Evolutionary conservation across 2,329 filamentous ascomycete genomes (phyloP).

Genomic region (Ceratocystis eucalypticola): DNA sequence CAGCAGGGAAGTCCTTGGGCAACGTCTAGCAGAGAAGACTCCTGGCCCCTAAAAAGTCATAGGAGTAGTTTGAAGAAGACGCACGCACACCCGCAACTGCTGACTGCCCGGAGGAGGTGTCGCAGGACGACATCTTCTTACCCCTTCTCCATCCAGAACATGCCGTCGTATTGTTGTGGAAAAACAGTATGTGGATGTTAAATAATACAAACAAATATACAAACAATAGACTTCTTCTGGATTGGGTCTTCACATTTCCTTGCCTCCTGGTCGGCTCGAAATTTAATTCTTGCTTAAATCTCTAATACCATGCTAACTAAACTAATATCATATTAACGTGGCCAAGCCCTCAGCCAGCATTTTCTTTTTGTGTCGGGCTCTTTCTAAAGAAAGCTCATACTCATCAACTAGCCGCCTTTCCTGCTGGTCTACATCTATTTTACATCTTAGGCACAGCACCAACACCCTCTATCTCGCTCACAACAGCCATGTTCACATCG

Average conservation of each 20-base stretch:
- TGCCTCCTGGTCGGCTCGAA: not conserved
- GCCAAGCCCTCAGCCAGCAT: not conserved
- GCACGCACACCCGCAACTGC: not conserved
- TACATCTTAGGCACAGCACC: constrained; percentile 33
- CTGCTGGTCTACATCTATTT: constrained; percentile 1
- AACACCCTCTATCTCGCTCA: constrained; percentile 41
- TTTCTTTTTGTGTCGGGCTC: not conserved
- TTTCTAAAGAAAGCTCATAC: not conserved
- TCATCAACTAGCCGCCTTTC: not conserved
- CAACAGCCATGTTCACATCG: constrained; percentile 43
- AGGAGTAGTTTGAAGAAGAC: too few relatives aligned
- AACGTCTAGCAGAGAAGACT: not conserved
- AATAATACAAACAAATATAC: too few relatives aligned
- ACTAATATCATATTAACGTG: not conserved
- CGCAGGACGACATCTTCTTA: too few relatives aligned
- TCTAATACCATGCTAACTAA: not conserved
- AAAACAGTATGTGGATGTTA: too few relatives aligned
- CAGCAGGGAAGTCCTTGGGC: too few relatives aligned
- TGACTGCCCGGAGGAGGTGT: too few relatives aligned
- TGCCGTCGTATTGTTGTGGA: too few relatives aligned
- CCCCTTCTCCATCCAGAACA: too few relatives aligned
- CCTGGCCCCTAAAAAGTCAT: too few relatives aligned
- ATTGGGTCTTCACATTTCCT: not conserved
- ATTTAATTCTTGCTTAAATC: not conserved
- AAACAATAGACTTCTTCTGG: not conserved